Percentiles rank a stretch among this genome's conserved stretches.
Conservation (phyloP, 306 rosid species). For the Vigna trinervia region DNA sequence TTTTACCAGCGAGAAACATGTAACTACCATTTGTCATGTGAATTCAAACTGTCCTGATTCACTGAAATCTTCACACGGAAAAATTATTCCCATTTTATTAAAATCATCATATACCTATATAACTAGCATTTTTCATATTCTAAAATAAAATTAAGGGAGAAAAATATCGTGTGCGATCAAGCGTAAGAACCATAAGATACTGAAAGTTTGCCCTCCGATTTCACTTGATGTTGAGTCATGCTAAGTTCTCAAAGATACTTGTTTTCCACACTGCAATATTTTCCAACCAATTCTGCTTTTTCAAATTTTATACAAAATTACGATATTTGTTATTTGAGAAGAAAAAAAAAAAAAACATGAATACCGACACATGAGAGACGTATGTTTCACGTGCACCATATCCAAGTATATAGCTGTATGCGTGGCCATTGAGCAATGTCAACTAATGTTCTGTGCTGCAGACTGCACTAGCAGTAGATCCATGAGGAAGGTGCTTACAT, state of each 20-base stretch:
- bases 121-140: background rate
- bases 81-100: background rate
- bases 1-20: background rate
- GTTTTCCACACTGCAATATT: constrained; percentile 14
- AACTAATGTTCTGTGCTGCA: background rate
- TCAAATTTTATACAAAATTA: background rate
- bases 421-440: background rate
- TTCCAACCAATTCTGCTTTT: constrained; percentile 6
- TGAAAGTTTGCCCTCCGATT: background rate
- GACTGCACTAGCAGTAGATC: constrained; percentile 1
- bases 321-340: background rate
- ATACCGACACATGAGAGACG: background rate
- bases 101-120: background rate
- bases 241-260: background rate
- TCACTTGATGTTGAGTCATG: background rate
- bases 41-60: background rate
- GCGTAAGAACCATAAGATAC: background rate
- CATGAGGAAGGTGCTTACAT: constrained; percentile 11
- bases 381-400: background rate
- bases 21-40: background rate
- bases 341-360: background rate
- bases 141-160: background rate
- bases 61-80: background rate
- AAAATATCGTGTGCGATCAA: background rate
- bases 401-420: background rate